Evolutionary conservation across 257 asterid species (phyloP).

Genomic region (Jacaranda mimosifolia): DNA sequence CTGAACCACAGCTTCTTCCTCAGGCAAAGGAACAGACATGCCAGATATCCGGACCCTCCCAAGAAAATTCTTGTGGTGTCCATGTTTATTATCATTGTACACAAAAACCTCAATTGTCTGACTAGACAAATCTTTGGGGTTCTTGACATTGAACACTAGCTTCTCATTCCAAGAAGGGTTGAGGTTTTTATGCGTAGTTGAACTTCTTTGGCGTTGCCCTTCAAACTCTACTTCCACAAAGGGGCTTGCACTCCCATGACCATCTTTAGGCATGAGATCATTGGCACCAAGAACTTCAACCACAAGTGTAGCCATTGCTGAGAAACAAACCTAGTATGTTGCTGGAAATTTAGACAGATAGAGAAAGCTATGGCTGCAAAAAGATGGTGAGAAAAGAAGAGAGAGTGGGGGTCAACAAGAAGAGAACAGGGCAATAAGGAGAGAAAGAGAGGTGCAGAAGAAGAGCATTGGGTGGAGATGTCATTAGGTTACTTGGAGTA

Average conservation of each 20-base stretch:
- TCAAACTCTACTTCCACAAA: constrained; percentile 81
- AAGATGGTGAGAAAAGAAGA: constrained; percentile 21
- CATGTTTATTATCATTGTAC: constrained; percentile 66
- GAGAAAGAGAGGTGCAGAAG: constrained; percentile 20
- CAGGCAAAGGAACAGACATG: constrained; percentile 60
- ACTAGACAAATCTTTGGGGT: constrained; percentile 51
- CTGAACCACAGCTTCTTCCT: constrained; percentile 65
- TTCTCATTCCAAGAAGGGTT: constrained; percentile 87
- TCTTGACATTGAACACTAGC: constrained; percentile 62
- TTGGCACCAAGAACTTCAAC: constrained; percentile 83
- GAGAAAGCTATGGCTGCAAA: constrained; percentile 24
- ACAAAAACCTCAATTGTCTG: constrained; percentile 63
- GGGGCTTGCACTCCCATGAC: constrained; percentile 85
- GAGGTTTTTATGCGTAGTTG: constrained; percentile 73
- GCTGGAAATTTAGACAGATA: constrained; percentile 29
- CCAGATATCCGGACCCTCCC: constrained; percentile 83
- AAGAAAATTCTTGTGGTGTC: constrained; percentile 71
- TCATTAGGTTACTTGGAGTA: constrained; percentile 35
- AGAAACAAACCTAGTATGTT: not conserved
- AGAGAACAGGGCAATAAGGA: not conserved
- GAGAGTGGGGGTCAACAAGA: constrained; percentile 34
- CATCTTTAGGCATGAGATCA: constrained; percentile 94
- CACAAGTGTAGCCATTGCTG: constrained; percentile 60
- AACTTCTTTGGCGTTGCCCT: constrained; percentile 64
- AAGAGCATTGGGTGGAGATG: constrained; percentile 35